Evolutionary conservation across 176 grass and related monocot species (phyloP).

Genomic region (Poa annua): DNA sequence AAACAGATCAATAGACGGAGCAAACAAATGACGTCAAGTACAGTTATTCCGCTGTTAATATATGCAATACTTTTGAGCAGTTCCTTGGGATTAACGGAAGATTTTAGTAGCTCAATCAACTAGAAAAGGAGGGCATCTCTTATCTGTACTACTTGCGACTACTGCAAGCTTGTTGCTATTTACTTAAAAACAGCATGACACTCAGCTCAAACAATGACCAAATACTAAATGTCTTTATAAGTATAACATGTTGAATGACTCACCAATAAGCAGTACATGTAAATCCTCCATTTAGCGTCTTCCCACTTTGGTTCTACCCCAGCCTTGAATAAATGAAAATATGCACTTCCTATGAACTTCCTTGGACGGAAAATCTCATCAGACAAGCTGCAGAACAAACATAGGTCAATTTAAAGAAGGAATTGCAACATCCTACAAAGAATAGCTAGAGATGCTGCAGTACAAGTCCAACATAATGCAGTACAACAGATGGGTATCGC

Average conservation of each 20-base stretch:
- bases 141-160: too few relatives aligned
- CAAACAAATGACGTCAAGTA: not conserved
- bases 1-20: slow-evolving; percentile 18
- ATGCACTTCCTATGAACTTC: slow-evolving; percentile 70
- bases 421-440: not conserved
- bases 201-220: too few relatives aligned
- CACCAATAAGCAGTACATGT: too few relatives aligned
- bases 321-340: slow-evolving; percentile 90
- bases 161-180: too few relatives aligned
- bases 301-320: slow-evolving; percentile 95
- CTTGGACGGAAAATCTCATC: slow-evolving; percentile 86
- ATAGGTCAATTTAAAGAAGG: not conserved
- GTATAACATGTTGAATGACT: too few relatives aligned
- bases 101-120: not conserved
- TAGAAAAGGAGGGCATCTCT: too few relatives aligned
- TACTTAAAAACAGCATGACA: too few relatives aligned
- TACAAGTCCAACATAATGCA: too few relatives aligned
- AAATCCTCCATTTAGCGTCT: slow-evolving; percentile 87
- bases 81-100: slow-evolving; percentile 12
- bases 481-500: too few relatives aligned
- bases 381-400: slow-evolving; percentile 67
- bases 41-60: not conserved
- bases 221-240: too few relatives aligned
- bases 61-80: not conserved
- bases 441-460: too few relatives aligned